Evolutionary conservation across 495 filamentous ascomycete species (phyloP).

Genomic region (Tuber melanosporum): DNA sequence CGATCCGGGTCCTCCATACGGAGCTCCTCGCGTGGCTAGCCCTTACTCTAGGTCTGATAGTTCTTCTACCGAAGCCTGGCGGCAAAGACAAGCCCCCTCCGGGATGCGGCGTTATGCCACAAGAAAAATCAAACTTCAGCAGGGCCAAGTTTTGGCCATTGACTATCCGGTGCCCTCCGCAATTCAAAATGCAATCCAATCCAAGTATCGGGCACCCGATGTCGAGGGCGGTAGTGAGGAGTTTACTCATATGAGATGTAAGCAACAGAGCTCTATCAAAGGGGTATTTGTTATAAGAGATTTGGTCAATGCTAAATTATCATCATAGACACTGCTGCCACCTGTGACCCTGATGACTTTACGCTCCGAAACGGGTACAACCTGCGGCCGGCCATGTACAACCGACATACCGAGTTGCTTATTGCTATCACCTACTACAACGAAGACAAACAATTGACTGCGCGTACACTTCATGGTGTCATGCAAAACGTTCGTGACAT

Average conservation of each 20-base stretch:
- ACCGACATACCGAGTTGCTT: constrained; percentile 49
- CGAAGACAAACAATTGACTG: constrained; percentile 44
- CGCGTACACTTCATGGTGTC: constrained; percentile 45
- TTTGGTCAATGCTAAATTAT: background rate
- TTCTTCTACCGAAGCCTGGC: constrained; percentile 81
- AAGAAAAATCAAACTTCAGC: constrained; percentile 92
- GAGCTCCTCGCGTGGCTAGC: constrained; percentile 47
- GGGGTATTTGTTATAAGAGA: constrained; percentile 1
- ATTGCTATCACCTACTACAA: constrained; percentile 47
- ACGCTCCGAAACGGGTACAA: constrained; percentile 99
- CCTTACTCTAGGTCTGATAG: constrained; percentile 65
- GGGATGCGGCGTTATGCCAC: constrained; percentile 86
- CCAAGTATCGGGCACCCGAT: constrained; percentile 79
- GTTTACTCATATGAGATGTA: constrained; percentile 97
- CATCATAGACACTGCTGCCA: constrained; percentile 77
- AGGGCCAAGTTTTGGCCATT: constrained; percentile 91
- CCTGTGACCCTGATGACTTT: constrained; percentile 97
- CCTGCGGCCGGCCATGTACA: constrained; percentile 96
- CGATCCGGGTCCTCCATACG: constrained; percentile 44
- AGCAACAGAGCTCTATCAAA: constrained; percentile 29
- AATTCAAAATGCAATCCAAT: constrained; percentile 92
- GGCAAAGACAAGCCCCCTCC: constrained; percentile 70
- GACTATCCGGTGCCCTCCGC: constrained; percentile 97
- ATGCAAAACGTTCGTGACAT: constrained; percentile 47
- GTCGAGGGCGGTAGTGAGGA: constrained; percentile 85